phyloP scores from a whole-genome alignment of 1,284 basidiomycete species.

The Ustilago crameri region DNA sequence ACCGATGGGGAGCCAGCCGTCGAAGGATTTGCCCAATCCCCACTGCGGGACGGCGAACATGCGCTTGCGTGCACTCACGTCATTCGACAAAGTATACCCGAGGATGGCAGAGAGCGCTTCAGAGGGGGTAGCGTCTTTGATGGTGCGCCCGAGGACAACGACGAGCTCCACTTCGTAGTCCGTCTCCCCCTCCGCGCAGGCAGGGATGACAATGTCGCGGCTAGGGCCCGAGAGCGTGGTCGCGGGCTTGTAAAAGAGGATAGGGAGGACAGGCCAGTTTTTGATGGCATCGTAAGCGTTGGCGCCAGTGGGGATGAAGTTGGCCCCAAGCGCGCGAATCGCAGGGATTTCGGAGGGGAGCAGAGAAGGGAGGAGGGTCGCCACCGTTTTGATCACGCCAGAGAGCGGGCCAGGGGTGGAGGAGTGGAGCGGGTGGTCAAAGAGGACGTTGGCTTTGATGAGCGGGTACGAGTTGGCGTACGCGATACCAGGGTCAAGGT shows the following conservation, averaged over 20 bases:
- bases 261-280: constrained; percentile 46
- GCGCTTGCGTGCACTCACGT: constrained; percentile 45
- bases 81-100: constrained; percentile 56
- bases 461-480: constrained; percentile 17
- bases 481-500: constrained; percentile 44
- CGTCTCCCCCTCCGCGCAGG: constrained; percentile 34
- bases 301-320: constrained; percentile 46
- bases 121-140: constrained; percentile 36
- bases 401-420: constrained; percentile 11
- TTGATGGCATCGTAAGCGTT: constrained; percentile 22
- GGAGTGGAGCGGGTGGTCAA: constrained; percentile 23
- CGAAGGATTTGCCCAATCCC: constrained; percentile 54
- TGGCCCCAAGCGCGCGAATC: constrained; percentile 46
- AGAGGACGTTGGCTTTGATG: constrained; percentile 33
- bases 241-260: constrained; percentile 57
- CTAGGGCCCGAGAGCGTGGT: constrained; percentile 36
- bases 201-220: constrained; percentile 42
- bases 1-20: constrained; percentile 48
- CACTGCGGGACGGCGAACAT: constrained; percentile 59
- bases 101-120: constrained; percentile 44
- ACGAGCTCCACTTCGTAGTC: constrained; percentile 62
- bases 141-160: constrained; percentile 34
- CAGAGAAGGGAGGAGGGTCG: constrained; percentile 41
- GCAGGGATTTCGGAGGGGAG: constrained; percentile 20
- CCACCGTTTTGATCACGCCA: constrained; percentile 40